A percentile compares a stretch with the other conserved stretches of the same genome.
Conservation (phyloP, 257 asterid species). For the Ballota nigra region DNA sequence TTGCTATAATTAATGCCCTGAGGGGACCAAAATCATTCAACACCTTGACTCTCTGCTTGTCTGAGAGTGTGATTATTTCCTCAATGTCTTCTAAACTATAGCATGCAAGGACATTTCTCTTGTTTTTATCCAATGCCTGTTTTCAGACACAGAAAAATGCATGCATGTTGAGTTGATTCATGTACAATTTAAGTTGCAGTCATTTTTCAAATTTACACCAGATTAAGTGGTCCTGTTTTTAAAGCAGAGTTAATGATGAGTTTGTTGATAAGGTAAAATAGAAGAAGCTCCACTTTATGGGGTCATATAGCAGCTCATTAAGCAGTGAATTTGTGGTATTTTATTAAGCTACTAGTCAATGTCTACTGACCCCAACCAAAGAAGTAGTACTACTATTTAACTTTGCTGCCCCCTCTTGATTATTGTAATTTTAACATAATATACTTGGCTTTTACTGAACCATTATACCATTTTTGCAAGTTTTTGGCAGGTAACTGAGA, state of each 20-base stretch:
- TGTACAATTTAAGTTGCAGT: background rate
- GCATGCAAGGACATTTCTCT: background rate
- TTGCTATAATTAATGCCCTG: background rate
- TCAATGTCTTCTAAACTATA: constrained; percentile 6
- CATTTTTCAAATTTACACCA: constrained; percentile 28
- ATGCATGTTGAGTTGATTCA: no score
- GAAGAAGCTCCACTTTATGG: constrained; percentile 9
- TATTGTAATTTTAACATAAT: background rate
- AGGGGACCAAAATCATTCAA: constrained; percentile 32
- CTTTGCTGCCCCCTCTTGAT: background rate
- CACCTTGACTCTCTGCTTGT: constrained; percentile 17
- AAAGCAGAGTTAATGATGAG: constrained; percentile 26
- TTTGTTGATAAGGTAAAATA: constrained; percentile 23
- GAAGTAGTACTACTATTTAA: background rate
- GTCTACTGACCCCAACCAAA: constrained; percentile 33
- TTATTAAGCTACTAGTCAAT: constrained; percentile 21
- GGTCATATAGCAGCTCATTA: constrained; percentile 30
- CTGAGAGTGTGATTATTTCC: constrained; percentile 14
- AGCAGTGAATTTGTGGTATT: constrained; percentile 28
- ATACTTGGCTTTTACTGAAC: background rate
- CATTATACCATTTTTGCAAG: background rate
- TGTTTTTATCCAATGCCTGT: background rate
- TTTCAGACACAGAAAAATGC: no score
- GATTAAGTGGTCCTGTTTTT: constrained; percentile 41
- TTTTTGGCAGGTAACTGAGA: no score